A percentile compares a stretch with the other conserved stretches of the same genome.
Conservation (phyloP, 148 eudicot genomes). For the Cornus kousa region DNA sequence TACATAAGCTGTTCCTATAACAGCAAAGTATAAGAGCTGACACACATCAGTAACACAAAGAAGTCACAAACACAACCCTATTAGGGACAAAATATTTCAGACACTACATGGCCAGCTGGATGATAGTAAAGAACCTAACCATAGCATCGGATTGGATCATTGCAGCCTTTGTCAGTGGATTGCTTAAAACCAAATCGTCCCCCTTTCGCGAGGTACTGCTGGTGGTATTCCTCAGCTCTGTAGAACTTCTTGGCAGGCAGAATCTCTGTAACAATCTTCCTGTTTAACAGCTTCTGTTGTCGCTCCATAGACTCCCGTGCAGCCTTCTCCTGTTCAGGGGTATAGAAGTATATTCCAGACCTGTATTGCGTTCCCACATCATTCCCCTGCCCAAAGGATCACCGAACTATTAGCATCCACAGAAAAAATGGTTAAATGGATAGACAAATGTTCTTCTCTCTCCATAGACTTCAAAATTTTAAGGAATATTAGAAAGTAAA, state of each 20-base stretch:
- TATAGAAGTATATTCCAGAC: constrained; percentile 85
- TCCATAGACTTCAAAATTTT: background rate
- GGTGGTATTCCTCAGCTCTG: constrained; percentile 84
- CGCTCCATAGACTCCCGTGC: constrained; percentile 66
- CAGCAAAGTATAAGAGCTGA: background rate
- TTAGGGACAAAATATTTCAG: background rate
- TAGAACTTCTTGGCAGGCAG: constrained; percentile 81
- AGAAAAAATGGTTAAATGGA: background rate
- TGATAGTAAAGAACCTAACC: constrained; percentile 34
- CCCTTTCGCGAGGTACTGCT: constrained; percentile 86
- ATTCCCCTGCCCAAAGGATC: constrained; percentile 42
- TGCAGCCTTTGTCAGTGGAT: constrained; percentile 81
- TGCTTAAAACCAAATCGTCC: constrained; percentile 73
- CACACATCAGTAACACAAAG: background rate
- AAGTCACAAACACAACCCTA: background rate
- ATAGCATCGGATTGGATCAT: constrained; percentile 84
- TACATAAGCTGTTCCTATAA: background rate
- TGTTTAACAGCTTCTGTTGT: constrained; percentile 57
- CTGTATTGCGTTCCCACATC: constrained; percentile 87
- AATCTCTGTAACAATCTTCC: constrained; percentile 75
- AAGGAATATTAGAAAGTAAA: no score
- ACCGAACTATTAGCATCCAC: background rate
- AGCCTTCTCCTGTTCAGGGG: constrained; percentile 79
- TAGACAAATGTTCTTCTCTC: background rate
- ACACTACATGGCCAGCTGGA: background rate